Evolutionary conservation across 345 rosid genomes (phyloP), one percentile per base, ranked within the genome.

Genomic region (Brassica incana): DNA sequence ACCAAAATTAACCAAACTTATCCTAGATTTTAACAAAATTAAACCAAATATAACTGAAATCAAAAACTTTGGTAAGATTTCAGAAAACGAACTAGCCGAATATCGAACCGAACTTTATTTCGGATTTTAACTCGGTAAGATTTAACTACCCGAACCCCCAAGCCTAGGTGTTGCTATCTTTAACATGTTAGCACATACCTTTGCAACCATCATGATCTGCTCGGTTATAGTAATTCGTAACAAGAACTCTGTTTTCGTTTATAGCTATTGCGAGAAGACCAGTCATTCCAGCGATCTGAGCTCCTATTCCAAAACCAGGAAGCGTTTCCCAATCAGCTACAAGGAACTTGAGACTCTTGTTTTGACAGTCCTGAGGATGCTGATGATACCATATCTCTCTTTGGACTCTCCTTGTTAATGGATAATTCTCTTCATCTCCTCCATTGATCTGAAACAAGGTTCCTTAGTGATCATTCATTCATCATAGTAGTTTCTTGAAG

Each of bases 231-330:
- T 93, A 85, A 15, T 76, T 75, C 0, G 97, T 81, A 52, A 93
- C 87, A 25, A 95, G 98, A 23, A 93, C 88, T 77, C 97, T 77
- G 79, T 93, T 89, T 79, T 95, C 97, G 3, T 77, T 87, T 52
- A 95, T 54, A 59, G 99, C 97, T 59, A 93, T 86, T 35, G 91
- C 92, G 45, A 95, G 94, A 77, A 95, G 90, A 5, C 99, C 99
- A 0, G 86, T 81, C 96, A 95, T 95, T 35, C 97, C 93, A 2
- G 93, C 98, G 3, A 95, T 78, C 88, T 95, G 99, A 2, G 97
- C 99, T 18, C 99, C 99, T 2, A 93, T 91, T 40, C 99, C 99
- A 12, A 90, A 88, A 35, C 99, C 97, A 0, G 97, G 96, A 52
- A 89, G 62, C 9, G 74, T 88, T 84, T 93, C 99, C 97, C 96